These are phyloP conservation scores for Macrolepiota dolichaula DNA, from an alignment of 768 basidiomycete species.

Conservation along the genomic window DNA sequence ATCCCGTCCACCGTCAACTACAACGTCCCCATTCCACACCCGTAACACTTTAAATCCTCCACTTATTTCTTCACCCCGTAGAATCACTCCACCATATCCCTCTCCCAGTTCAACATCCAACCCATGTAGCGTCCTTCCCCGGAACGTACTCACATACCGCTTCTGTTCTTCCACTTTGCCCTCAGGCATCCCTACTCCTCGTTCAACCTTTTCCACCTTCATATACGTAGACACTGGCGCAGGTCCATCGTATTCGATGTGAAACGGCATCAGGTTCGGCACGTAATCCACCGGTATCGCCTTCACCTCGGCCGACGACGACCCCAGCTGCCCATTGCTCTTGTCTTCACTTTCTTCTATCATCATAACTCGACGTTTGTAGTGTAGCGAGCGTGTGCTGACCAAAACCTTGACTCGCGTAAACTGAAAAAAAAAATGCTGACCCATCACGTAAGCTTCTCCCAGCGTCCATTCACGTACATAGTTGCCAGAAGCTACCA, in stretches of 20 bases:
- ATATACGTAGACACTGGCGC: constrained; percentile 78
- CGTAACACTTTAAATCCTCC: constrained; percentile 63
- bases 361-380: no score
- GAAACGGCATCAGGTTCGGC: constrained; percentile 83
- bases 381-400: no score
- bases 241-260: constrained; percentile 64
- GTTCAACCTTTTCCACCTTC: constrained; percentile 15
- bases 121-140: constrained; percentile 74
- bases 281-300: constrained; percentile 26
- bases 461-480: no score
- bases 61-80: constrained; percentile 33
- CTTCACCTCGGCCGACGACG: constrained; percentile 1
- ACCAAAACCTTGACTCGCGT: no score
- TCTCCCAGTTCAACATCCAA: constrained; percentile 54
- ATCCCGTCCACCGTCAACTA: constrained; percentile 65
- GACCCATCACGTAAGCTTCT: no score
- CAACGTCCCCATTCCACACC: constrained; percentile 75
- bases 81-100: constrained; percentile 67
- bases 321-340: not conserved
- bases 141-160: constrained; percentile 53
- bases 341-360: no score
- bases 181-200: not conserved
- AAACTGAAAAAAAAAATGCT: no score
- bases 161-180: not conserved
- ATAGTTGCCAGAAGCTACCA: no score